Base-by-base conservation (phyloP, 177 flowering plant species). In the Tripterygium wilfordii region DNA sequence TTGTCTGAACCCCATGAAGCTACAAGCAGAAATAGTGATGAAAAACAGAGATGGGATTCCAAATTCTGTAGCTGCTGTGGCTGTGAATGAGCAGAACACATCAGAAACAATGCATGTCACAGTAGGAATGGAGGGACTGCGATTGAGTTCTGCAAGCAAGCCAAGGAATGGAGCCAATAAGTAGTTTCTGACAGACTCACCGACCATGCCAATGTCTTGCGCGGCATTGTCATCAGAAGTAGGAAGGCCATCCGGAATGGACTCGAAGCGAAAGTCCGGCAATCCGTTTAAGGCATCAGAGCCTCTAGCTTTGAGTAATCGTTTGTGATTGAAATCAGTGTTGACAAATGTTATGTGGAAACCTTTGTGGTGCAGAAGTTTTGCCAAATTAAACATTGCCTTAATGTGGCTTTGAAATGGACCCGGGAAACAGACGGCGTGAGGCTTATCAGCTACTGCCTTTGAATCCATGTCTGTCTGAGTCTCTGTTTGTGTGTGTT, bases 321-420 rank as follows among this genome's bases (percentile, higher is more conserved):
- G 43, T n/a, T 24, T 20, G 25, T 41, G 56, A 15, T 51, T 40
- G 37, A 28, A 36, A 4, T 36, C 39, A 4, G 39, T 36, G 9
- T 36, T 36, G 3, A 36, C 39, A 36, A 36, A 36, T 4, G 36
- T 39, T 4, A 48, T 10, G 17, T 23, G 39, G 19, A 31, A 33
- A 17, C 51, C 51, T 23, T 36, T 19, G 25, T 32, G 20, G 42
- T 63, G 54, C n/a, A 57, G 55, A 31, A 63, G 57, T 14, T 51
- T 51, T 13, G 61, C 58, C 7, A 63, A 36, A 20, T 42, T 52
- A 10, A 51, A 48, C 62, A 63, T 51, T 1, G 54, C 49, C 26
- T 46, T 56, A 3, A 63, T 57, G 49, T 63, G 67, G 51, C 62
- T 56, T 51, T 63, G 62, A 13, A 33, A 45, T 57, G 67, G 67